Conservation (phyloP, 805 yeast genomes). For the Lachancea dasiensis region DNA sequence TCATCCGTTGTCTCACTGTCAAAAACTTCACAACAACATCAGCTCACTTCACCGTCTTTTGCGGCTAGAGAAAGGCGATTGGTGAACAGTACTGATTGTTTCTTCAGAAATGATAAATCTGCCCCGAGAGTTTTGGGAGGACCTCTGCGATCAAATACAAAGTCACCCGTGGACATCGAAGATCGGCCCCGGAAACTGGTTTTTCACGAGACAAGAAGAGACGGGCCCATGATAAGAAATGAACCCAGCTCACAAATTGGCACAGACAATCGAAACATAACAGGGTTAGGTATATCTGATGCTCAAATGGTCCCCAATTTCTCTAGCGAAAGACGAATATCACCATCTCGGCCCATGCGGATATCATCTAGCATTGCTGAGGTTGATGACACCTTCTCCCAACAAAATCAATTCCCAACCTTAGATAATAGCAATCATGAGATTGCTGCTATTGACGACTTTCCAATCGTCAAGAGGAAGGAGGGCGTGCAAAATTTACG, state of each 20-base stretch:
- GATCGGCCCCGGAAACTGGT: conserved; percentile 11
- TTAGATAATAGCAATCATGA: neutral
- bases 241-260: too few species aligned
- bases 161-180: neutral
- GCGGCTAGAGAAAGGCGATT: conserved; percentile 22
- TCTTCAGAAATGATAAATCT: neutral
- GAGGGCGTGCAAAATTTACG: conserved; percentile 45
- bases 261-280: too few species aligned
- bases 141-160: neutral
- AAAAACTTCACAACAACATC: conserved; percentile 21
- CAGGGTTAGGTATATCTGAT: too few species aligned
- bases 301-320: neutral
- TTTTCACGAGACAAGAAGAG: too few species aligned
- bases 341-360: neutral
- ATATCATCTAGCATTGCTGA: conserved; percentile 1
- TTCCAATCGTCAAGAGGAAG: conserved; percentile 41
- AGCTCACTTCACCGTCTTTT: conserved; percentile 20
- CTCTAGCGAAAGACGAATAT: neutral
- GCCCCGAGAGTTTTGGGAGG: neutral
- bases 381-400: conserved; percentile 1
- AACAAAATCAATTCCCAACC: neutral
- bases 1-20: conserved; percentile 32
- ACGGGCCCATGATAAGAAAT: too few species aligned
- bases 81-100: conserved; percentile 16
- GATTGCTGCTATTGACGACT: neutral